Conservation (phyloP, 208 protist species). For the Leptomonas pyrrhocoris region DNA sequence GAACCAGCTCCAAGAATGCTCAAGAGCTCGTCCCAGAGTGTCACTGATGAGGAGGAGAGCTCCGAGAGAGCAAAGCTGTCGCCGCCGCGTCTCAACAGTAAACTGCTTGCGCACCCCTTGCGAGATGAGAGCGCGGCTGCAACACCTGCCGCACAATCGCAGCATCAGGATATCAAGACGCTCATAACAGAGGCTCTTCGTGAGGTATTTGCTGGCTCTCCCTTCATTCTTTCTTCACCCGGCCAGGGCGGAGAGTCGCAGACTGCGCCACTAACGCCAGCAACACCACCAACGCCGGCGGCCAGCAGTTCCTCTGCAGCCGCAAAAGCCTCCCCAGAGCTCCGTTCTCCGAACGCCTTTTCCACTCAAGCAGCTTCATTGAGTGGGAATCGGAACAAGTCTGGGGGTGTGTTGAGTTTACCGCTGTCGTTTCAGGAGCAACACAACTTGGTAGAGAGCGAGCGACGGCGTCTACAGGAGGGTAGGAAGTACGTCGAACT, state of each 20-base stretch:
- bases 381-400: slow-evolving; percentile 8
- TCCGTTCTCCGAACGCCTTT: slow-evolving; percentile 13
- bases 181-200: slow-evolving; percentile 70
- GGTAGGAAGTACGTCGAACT: slow-evolving; percentile 53
- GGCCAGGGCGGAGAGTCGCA: slow-evolving; percentile 12
- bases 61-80: slow-evolving; percentile 14
- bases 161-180: slow-evolving; percentile 49
- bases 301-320: slow-evolving; percentile 4
- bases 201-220: slow-evolving; percentile 64
- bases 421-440: slow-evolving; percentile 50
- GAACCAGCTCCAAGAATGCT: slow-evolving; percentile 15
- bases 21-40: slow-evolving; percentile 32
- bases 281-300: slow-evolving; percentile 20
- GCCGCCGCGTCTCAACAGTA: slow-evolving; percentile 34
- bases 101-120: slow-evolving; percentile 15
- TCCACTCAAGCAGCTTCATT: neutral
- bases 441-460: slow-evolving; percentile 52
- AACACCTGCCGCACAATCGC: slow-evolving; percentile 6
- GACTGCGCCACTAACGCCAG: slow-evolving; percentile 13
- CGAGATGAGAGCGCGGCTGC: slow-evolving; percentile 1
- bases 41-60: slow-evolving; percentile 32
- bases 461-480: slow-evolving; percentile 58
- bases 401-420: slow-evolving; percentile 1
- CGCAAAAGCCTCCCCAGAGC: slow-evolving; percentile 5
- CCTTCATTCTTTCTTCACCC: slow-evolving; percentile 59